A percentile compares a stretch with the other conserved stretches of the same genome.
phyloP scores from a whole-genome alignment of 2,329 filamentous ascomycete species.

The Rasamsonia emersonii region DNA sequence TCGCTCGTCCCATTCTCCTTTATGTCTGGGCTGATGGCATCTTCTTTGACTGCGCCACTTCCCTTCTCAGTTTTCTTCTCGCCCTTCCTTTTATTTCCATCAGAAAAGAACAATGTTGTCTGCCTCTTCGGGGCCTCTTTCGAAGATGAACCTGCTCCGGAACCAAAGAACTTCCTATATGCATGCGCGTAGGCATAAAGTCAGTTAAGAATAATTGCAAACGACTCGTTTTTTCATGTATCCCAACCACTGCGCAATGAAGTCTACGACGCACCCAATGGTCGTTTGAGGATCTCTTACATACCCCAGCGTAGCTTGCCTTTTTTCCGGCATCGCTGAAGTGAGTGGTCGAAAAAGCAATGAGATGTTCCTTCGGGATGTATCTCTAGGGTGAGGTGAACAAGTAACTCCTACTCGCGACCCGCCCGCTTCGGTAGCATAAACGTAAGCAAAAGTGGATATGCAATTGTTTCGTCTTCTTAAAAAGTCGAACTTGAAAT shows the following conservation, averaged over 20 bases:
- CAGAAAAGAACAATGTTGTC: slow-evolving; percentile 66
- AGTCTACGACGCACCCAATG: slow-evolving; percentile 52
- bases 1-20: slow-evolving; percentile 7
- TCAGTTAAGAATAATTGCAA: background rate
- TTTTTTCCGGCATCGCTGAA: slow-evolving; percentile 32
- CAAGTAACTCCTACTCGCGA: background rate
- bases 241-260: slow-evolving; percentile 6
- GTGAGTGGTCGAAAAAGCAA: background rate
- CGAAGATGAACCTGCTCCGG: slow-evolving; percentile 51
- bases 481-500: background rate
- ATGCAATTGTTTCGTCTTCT: background rate
- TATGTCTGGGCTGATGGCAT: slow-evolving; percentile 5
- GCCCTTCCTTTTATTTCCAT: slow-evolving; percentile 40
- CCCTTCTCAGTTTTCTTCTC: slow-evolving; percentile 18
- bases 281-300: slow-evolving; percentile 66
- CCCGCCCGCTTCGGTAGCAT: background rate
- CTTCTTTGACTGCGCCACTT: slow-evolving; percentile 13
- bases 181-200: slow-evolving; percentile 2
- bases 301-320: slow-evolving; percentile 84
- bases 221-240: background rate
- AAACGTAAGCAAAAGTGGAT: background rate
- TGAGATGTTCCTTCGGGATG: background rate
- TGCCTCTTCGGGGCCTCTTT: slow-evolving; percentile 56
- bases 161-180: slow-evolving; percentile 75
- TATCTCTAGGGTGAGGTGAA: background rate